Evolutionary conservation across 2,329 filamentous ascomycete species (phyloP), one percentile per base, ranked within the genome.

Genomic region (Sarocladium strictum): DNA sequence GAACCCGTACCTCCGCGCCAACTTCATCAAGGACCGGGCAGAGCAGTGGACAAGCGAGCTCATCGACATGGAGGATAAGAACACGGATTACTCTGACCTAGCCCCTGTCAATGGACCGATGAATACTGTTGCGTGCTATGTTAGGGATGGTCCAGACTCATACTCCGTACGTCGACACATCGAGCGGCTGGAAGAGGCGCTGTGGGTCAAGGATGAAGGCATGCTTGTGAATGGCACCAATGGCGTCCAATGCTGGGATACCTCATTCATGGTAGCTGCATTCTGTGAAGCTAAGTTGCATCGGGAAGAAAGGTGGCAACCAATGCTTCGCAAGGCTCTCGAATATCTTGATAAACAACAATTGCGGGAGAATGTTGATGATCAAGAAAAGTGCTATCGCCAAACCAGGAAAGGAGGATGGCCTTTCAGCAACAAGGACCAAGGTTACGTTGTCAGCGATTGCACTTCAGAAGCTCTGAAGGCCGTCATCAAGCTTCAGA

Each of bases 171-270:
- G 81, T 50, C 81, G 87, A 38, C 93, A 97, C 64, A 76, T 89
- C 9, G 89, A 97, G 63, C 83, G 90, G 3, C 70, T 96, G 12
- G 80, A 89, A 41, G 94, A 99, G 63, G 95, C 86, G 58, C 70
- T 99, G 27, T 99, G 94, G 92, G 78, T 99, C 51, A 96, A 95
- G 59, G 70, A 85, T 32, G 92, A 97, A 66, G 94, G 94, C 5
- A 90, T 99, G 89, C 78, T 97, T 49, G 87, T 87, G 71, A 97
- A 97, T 63, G 94, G 94, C 35, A 99, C 94, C 9, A 97, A 99
- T 62, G 94, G 94, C n/a, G 92, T 97, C 1, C 94, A 99, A 69
- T 88, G 85, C 59, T 99, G 94, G 94, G 94, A 99, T 66, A 99
- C 94, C 0, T 81, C 91, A 0, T 97, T 97, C 65, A 74, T 87